Conservation (phyloP, 495 filamentous ascomycete species). For the Aspergillus ostianus region DNA sequence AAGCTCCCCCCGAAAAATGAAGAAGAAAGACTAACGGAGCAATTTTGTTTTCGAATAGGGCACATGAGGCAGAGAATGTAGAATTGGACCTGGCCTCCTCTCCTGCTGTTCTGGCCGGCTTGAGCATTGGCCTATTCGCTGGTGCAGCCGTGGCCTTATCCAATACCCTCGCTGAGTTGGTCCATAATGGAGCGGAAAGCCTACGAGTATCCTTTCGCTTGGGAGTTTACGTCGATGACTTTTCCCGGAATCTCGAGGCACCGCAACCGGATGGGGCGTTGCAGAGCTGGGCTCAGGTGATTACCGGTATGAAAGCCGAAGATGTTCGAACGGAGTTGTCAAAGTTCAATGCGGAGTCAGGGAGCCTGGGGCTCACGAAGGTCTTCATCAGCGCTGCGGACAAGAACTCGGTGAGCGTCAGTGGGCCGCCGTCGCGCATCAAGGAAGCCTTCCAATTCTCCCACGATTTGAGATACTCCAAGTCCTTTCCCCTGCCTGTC, state of each 20-base stretch:
- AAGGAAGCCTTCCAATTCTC: slow-evolving; percentile 31
- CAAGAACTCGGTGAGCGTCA: slow-evolving; percentile 37
- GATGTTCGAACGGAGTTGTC: slow-evolving; percentile 38
- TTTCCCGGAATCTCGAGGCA: slow-evolving; percentile 35
- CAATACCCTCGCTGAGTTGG: slow-evolving; percentile 22
- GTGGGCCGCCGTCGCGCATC: slow-evolving; percentile 42
- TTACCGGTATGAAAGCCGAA: slow-evolving; percentile 28
- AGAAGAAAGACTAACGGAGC: background rate
- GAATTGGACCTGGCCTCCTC: slow-evolving; percentile 23
- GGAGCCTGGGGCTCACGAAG: slow-evolving; percentile 22
- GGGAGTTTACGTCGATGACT: slow-evolving; percentile 31
- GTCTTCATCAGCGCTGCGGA: slow-evolving; percentile 41
- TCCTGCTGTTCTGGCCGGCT: slow-evolving; percentile 30
- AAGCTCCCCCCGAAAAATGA: too few species aligned
- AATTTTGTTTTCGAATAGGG: slow-evolving; percentile 2
- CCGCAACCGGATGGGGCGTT: slow-evolving; percentile 17
- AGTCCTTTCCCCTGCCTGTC: slow-evolving; percentile 30
- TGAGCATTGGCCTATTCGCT: slow-evolving; percentile 41
- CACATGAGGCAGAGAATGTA: slow-evolving; percentile 18
- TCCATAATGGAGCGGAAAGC: slow-evolving; percentile 24
- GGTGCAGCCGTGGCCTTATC: slow-evolving; percentile 37
- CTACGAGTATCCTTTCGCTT: slow-evolving; percentile 39
- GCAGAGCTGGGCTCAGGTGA: slow-evolving; percentile 43
- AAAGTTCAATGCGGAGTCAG: slow-evolving; percentile 20
- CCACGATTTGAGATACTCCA: slow-evolving; percentile 30